These are phyloP conservation scores for Tulasnella sp. DNA, from an alignment of 768 basidiomycete species.

Conservation along the genomic window DNA sequence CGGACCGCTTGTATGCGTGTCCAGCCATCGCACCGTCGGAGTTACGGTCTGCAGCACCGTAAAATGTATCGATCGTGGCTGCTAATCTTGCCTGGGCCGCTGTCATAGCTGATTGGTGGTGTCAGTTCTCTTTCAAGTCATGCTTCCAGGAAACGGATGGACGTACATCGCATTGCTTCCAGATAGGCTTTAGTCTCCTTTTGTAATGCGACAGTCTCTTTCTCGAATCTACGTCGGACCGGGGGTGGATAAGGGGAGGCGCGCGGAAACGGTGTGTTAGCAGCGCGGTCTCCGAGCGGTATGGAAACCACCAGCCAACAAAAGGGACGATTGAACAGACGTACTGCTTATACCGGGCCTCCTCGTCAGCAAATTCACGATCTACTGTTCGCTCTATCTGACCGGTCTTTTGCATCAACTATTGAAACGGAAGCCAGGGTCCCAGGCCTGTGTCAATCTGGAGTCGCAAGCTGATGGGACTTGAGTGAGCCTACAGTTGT, in stretches of 20 bases:
- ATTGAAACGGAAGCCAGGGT: slow-evolving; percentile 14
- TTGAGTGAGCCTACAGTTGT: slow-evolving; percentile 63
- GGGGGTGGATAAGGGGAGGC: background rate
- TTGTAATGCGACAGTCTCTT: slow-evolving; percentile 88
- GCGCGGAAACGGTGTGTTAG: background rate
- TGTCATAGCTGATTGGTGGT: slow-evolving; percentile 68
- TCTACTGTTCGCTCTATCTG: slow-evolving; percentile 96
- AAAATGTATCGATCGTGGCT: slow-evolving; percentile 91
- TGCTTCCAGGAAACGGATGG: slow-evolving; percentile 1
- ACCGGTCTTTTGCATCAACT: slow-evolving; percentile 97
- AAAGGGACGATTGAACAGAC: slow-evolving; percentile 35
- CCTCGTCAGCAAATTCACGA: slow-evolving; percentile 88
- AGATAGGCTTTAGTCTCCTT: slow-evolving; percentile 94
- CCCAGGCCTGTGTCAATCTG: background rate
- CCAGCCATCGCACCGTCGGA: slow-evolving; percentile 96
- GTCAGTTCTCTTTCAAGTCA: background rate
- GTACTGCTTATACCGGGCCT: slow-evolving; percentile 83
- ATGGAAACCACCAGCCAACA: background rate
- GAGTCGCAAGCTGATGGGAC: background rate
- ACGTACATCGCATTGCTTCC: slow-evolving; percentile 86
- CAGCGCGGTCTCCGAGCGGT: background rate
- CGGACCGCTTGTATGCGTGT: slow-evolving; percentile 91
- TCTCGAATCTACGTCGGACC: slow-evolving; percentile 69
- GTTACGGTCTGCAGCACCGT: slow-evolving; percentile 72
- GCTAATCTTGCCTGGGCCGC: slow-evolving; percentile 88